Evolutionary conservation across 768 basidiomycete genomes (phyloP), one percentile per base, ranked within the genome.

Genomic region (Lyophyllum atratum): DNA sequence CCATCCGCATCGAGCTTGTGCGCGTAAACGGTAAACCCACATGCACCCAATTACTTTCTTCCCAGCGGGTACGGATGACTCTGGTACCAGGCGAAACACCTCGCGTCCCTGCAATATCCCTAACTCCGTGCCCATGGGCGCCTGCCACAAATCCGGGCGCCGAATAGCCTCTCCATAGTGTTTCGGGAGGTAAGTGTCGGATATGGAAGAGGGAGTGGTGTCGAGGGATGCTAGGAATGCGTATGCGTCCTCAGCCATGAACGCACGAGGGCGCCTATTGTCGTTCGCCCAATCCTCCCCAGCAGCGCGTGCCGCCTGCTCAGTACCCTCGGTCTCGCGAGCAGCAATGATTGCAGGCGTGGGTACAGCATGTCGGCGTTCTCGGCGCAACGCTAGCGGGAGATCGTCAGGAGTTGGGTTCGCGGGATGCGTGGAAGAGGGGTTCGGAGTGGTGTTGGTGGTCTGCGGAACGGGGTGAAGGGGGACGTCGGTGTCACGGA

Each of bases 1-100:
- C 73, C 71, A 4, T 61, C 44, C 3, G 54, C 57, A 48, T 76
- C 64, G 28, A 58, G 54, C 59, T 78, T 78, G 21, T 59, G 48
- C 22, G 54, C 60, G 54, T 64, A 76, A 11, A 65, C 59, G 66
- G 54, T 64, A 76, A 11, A 65, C 59, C 67, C 67, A 66, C 44
- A 54, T 54, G 22, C 50, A 51, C 10, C 26, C 49, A 0, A 70
- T 46, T 0, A 66, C 43, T 1, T 64, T 65, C 12, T 59, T 10
- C 2, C 55, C 52, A 0, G 43, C 15, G 0, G 43, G 33, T 0
- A 47, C 50, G 21, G 50, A 37, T 2, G 44, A 46, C 19, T 12
- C 26, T 2, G 64, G 55, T 0, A 62, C 61, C 1, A 70, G 12
- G 6, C 52, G 45, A 58, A 61, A 71, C 0, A 61, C 59, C 24